phyloP scores from a whole-genome alignment of 805 yeast genomes.

The Wickerhamomyces silvicola region DNA sequence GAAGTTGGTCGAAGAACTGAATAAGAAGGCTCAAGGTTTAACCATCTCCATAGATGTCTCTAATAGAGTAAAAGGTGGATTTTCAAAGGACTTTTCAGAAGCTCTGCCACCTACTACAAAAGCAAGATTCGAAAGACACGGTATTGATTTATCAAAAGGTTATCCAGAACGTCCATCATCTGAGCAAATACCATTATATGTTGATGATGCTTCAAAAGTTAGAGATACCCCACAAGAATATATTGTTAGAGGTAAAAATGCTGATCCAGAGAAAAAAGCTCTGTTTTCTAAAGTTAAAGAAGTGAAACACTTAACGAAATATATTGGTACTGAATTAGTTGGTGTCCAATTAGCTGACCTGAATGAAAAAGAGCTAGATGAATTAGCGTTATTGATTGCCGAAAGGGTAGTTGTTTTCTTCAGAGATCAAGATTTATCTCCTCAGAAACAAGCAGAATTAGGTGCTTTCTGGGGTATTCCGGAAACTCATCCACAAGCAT shows the following conservation, averaged over 20 bases:
- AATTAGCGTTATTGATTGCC: slow-evolving; percentile 40
- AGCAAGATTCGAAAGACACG: neutral
- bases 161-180: slow-evolving; percentile 31
- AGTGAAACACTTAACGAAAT: slow-evolving; percentile 36
- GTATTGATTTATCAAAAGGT: slow-evolving; percentile 30
- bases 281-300: slow-evolving; percentile 33
- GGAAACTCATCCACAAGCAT: slow-evolving; percentile 33
- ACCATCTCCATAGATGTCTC: neutral
- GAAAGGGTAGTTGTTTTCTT: slow-evolving; percentile 45
- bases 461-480: slow-evolving; percentile 42
- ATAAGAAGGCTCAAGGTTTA: neutral
- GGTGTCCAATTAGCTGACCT: slow-evolving; percentile 39
- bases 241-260: slow-evolving; percentile 29
- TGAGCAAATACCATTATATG: slow-evolving; percentile 29
- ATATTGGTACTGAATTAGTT: slow-evolving; percentile 42
- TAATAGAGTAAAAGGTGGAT: neutral
- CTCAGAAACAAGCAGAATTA: slow-evolving; percentile 35
- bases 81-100: too few species aligned
- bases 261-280: slow-evolving; percentile 37
- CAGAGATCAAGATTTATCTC: slow-evolving; percentile 40
- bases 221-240: slow-evolving; percentile 28
- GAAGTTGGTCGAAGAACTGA: neutral
- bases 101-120: neutral
- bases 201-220: slow-evolving; percentile 34
- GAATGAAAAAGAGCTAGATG: slow-evolving; percentile 37